phyloP scores from a whole-genome alignment of 352 stramenopile genomes.

The Globisporangium spiculum region DNA sequence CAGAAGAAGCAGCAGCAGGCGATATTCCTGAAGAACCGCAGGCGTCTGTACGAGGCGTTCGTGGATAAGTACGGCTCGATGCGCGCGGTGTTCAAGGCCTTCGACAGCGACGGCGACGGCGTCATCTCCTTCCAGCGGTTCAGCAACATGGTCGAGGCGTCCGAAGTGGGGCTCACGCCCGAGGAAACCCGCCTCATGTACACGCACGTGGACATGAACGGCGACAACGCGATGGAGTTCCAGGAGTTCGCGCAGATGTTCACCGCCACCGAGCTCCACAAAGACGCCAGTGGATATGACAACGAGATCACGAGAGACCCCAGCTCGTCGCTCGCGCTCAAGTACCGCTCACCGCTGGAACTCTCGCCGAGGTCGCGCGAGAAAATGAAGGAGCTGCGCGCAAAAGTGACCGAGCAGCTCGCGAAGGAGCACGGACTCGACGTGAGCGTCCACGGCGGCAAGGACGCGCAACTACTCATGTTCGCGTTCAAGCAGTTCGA shows the following conservation, averaged over 20 bases:
- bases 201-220: constrained; percentile 54
- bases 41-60: constrained; percentile 61
- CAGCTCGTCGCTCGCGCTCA: constrained; percentile 56
- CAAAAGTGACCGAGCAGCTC: constrained; percentile 58
- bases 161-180: constrained; percentile 46
- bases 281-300: background rate
- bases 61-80: constrained; percentile 77
- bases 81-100: constrained; percentile 70
- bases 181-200: constrained; percentile 51
- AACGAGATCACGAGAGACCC: constrained; percentile 31
- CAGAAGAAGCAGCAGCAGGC: constrained; percentile 21
- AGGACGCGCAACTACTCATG: constrained; percentile 60
- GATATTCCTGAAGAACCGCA: constrained; percentile 35
- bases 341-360: constrained; percentile 63
- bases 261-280: constrained; percentile 23
- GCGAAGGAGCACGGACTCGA: constrained; percentile 49
- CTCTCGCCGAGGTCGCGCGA: constrained; percentile 54
- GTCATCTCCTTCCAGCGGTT: constrained; percentile 78
- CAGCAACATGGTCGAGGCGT: constrained; percentile 65
- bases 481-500: constrained; percentile 83
- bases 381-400: constrained; percentile 63
- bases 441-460: constrained; percentile 58
- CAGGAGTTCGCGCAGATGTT: constrained; percentile 79
- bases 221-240: constrained; percentile 71
- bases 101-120: constrained; percentile 61